Evolutionary conservation across 2,329 filamentous ascomycete species (phyloP).

Genomic region (Beauveria varroae): DNA sequence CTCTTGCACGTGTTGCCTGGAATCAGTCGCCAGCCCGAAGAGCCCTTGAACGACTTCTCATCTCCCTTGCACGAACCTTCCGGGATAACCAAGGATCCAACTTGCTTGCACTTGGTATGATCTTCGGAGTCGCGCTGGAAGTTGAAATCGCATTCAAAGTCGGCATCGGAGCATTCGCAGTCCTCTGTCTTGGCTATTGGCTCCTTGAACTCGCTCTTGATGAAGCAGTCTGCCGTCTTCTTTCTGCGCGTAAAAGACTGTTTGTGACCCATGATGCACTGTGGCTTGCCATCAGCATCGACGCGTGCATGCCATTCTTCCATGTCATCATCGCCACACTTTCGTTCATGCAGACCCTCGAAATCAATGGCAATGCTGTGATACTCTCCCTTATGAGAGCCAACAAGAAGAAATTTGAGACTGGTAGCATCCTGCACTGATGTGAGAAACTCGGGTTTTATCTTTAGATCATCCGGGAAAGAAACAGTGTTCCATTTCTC

Average conservation of each 20-base stretch:
- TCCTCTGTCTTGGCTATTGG: conserved; percentile 60
- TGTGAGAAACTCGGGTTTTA: conserved; percentile 68
- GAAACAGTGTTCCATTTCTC: conserved; percentile 70
- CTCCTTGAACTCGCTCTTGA: conserved; percentile 79
- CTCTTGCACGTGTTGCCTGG: conserved; percentile 70
- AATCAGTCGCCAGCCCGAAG: conserved; percentile 87
- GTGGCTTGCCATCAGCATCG: conserved; percentile 71
- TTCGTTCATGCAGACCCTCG: conserved; percentile 66
- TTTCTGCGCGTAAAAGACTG: conserved; percentile 82
- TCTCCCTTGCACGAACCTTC: conserved; percentile 62
- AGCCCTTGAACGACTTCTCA: conserved; percentile 70
- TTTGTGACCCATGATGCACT: conserved; percentile 92
- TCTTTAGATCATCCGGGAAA: conserved; percentile 57
- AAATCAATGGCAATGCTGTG: conserved; percentile 78
- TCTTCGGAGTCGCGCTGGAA: conserved; percentile 62
- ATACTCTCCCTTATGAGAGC: conserved; percentile 46
- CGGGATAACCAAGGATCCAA: conserved; percentile 56
- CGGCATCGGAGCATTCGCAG: conserved; percentile 74
- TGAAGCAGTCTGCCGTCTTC: conserved; percentile 80
- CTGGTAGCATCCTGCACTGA: conserved; percentile 91
- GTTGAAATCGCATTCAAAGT: conserved; percentile 97
- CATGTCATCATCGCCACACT: conserved; percentile 71
- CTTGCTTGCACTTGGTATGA: conserved; percentile 59
- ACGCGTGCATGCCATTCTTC: conserved; percentile 83
- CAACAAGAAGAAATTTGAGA: conserved; percentile 79